Evolutionary conservation across 805 yeast genomes (phyloP).

Genomic region (Trichomonascus vanleenenianus): DNA sequence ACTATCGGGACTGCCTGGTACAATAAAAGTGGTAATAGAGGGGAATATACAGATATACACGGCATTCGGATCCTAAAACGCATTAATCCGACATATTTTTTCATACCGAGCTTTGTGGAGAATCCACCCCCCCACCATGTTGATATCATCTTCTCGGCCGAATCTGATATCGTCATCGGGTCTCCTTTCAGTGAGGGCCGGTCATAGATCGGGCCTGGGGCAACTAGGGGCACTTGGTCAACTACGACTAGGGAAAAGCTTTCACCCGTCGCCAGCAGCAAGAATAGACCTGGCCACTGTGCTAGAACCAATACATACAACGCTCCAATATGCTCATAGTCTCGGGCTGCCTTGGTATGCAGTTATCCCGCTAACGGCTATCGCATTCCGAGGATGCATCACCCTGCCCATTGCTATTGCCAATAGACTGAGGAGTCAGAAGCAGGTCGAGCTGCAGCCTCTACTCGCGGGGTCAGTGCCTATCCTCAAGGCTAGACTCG

Average conservation of each 20-base stretch:
- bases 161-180: too few relatives aligned
- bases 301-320: slow-evolving; percentile 15
- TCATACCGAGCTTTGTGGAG: too few relatives aligned
- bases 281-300: slow-evolving; percentile 12
- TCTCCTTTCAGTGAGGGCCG: too few relatives aligned
- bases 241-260: neutral
- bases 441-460: slow-evolving; percentile 66
- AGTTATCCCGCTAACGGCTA: slow-evolving; percentile 65
- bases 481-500: slow-evolving; percentile 48
- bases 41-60: too few relatives aligned
- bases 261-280: neutral
- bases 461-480: slow-evolving; percentile 70
- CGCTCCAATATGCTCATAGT: slow-evolving; percentile 19
- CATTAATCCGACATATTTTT: too few relatives aligned
- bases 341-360: slow-evolving; percentile 75
- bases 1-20: too few relatives aligned
- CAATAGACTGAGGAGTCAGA: slow-evolving; percentile 61
- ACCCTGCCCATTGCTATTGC: slow-evolving; percentile 74
- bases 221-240: too few relatives aligned
- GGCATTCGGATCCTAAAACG: too few relatives aligned
- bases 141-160: too few relatives aligned
- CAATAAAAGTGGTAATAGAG: too few relatives aligned
- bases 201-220: too few relatives aligned
- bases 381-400: slow-evolving; percentile 52
- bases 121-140: too few relatives aligned